Conservation (phyloP, 2,329 filamentous ascomycete species). For the Fusarium metavorans region DNA sequence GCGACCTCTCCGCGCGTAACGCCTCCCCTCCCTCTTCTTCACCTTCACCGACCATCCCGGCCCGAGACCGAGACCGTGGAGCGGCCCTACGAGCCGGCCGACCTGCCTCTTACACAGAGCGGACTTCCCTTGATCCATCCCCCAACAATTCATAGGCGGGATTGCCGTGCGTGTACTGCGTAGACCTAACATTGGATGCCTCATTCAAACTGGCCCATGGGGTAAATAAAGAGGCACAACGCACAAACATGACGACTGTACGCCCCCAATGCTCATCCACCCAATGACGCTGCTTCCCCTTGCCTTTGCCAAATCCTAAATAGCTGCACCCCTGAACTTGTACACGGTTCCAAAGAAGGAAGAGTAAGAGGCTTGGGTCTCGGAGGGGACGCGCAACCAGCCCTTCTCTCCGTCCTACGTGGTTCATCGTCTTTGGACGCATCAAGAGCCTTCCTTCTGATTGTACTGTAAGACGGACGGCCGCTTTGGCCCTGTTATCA, state of each 20-base stretch:
- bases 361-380: constrained; percentile 27
- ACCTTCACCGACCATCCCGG: constrained; percentile 37
- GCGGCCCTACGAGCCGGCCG: constrained; percentile 12
- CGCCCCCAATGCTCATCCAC: constrained; percentile 5
- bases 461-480: constrained; percentile 2
- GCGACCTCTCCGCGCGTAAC: constrained; percentile 19
- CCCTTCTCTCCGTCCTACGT: constrained; percentile 25
- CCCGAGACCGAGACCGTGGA: constrained; percentile 26
- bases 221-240: neutral
- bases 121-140: constrained; percentile 20
- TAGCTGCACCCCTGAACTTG: constrained; percentile 31
- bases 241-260: constrained; percentile 3
- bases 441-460: neutral
- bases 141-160: constrained; percentile 22
- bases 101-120: neutral
- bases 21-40: neutral
- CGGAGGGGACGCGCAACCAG: constrained; percentile 25
- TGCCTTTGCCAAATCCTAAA: constrained; percentile 19
- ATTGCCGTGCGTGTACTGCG: constrained; percentile 7
- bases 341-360: neutral
- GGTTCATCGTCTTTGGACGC: constrained; percentile 17
- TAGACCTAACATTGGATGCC: neutral
- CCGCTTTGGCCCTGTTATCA: constrained; percentile 5
- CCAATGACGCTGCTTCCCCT: constrained; percentile 29
- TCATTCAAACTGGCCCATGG: neutral